phyloP scores from a whole-genome alignment of 805 yeast species.

The Wickerhamomyces kurtzmanii region DNA sequence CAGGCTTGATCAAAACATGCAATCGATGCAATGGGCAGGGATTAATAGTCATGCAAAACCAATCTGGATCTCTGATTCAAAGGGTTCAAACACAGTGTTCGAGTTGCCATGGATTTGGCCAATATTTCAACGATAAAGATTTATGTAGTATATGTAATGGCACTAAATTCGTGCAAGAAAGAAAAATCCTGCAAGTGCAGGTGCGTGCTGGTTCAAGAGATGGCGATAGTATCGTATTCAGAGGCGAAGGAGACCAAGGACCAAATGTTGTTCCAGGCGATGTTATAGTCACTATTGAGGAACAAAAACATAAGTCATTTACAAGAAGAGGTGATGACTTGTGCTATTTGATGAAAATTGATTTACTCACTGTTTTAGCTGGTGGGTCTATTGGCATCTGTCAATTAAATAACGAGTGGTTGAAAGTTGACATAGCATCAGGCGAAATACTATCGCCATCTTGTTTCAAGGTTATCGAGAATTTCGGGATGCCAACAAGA shows the following conservation, averaged over 20 bases:
- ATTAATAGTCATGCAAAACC: slow-evolving; percentile 25
- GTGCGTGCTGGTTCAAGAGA: slow-evolving; percentile 46
- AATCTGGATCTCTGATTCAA: slow-evolving; percentile 34
- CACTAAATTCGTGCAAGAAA: slow-evolving; percentile 32
- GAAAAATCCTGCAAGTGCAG: slow-evolving; percentile 40
- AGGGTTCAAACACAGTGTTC: slow-evolving; percentile 33
- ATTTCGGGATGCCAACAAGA: slow-evolving; percentile 64
- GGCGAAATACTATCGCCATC: slow-evolving; percentile 47
- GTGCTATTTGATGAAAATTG: slow-evolving; percentile 32
- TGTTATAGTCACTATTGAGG: slow-evolving; percentile 44
- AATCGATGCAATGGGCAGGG: slow-evolving; percentile 33
- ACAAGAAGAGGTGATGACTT: slow-evolving; percentile 35
- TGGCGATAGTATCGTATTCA: slow-evolving; percentile 40
- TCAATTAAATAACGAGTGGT: slow-evolving; percentile 25
- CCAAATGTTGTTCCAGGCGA: slow-evolving; percentile 54
- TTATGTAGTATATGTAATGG: slow-evolving; percentile 34
- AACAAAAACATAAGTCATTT: slow-evolving; percentile 22
- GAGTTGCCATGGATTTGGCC: slow-evolving; percentile 32
- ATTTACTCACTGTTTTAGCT: slow-evolving; percentile 41
- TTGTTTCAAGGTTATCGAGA: slow-evolving; percentile 34
- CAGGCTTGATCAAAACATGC: slow-evolving; percentile 21
- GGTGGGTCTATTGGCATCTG: slow-evolving; percentile 40
- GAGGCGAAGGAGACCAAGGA: slow-evolving; percentile 62
- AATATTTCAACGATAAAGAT: slow-evolving; percentile 18
- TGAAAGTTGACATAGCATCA: slow-evolving; percentile 29